Conservation (phyloP, 1,284 basidiomycete species). For the Papiliotrema nemorosa region DNA sequence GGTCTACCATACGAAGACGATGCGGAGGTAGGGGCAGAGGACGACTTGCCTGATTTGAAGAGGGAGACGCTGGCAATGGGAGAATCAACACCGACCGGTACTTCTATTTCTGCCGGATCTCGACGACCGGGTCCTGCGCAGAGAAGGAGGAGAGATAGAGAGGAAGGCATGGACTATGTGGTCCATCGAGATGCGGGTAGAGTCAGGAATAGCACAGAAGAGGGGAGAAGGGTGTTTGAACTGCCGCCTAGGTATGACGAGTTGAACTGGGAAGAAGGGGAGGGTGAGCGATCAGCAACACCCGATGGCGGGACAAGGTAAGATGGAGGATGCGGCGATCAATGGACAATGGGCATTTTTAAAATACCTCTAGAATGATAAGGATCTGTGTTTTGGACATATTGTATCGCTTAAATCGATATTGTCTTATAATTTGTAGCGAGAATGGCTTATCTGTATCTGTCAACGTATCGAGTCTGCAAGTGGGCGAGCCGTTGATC, state of each 20-base stretch:
- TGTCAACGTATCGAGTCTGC: too few species aligned
- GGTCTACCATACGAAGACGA: slow-evolving; percentile 4
- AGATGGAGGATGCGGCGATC: too few species aligned
- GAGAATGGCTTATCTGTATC: too few species aligned
- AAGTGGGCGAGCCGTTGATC: too few species aligned
- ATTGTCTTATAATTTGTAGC: too few species aligned
- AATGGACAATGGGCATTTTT: too few species aligned
- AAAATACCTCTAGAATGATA: too few species aligned
- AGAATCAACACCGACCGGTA: not conserved
- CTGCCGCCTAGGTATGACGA: slow-evolving; percentile 46
- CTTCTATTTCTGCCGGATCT: not conserved
- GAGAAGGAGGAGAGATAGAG: slow-evolving; percentile 11
- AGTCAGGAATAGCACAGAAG: slow-evolving; percentile 2
- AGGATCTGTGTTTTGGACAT: too few species aligned
- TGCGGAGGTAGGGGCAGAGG: slow-evolving; percentile 14
- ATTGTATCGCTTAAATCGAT: too few species aligned
- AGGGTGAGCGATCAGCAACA: too few species aligned
- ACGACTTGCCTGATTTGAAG: slow-evolving; percentile 33
- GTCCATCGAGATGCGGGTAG: slow-evolving; percentile 44
- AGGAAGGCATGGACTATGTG: slow-evolving; percentile 30
- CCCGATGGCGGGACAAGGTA: too few species aligned
- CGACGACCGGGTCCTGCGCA: slow-evolving; percentile 3
- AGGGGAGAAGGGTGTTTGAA: slow-evolving; percentile 23
- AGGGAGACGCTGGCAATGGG: slow-evolving; percentile 37
- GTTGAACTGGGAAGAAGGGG: slow-evolving; percentile 32